Base-by-base conservation (phyloP, 2,329 filamentous ascomycete genomes). In the Allantophomopsis cytisporea region DNA sequence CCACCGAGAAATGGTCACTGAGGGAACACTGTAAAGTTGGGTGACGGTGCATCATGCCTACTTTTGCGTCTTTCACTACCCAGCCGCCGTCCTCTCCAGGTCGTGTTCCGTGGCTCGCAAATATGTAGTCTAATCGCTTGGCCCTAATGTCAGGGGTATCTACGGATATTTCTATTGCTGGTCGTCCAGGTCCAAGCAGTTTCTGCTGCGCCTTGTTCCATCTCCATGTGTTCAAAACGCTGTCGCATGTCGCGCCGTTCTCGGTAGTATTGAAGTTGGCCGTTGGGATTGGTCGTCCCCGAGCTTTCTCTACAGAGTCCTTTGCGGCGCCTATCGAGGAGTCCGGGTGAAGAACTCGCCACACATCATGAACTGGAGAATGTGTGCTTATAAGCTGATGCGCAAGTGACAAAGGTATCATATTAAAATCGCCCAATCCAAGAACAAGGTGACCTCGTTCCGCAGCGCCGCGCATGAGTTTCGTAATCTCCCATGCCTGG, bases 71-170 rank as follows among this genome's bases (percentile, higher is more conserved):
- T 43, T 76, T 69, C 42, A 95, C 76, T 11, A 73, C 64, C 87
- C 88, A 95, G 45, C 57, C 61, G 11, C 41, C 16, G 6, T 45
- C 44, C 7, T 48, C 48, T 21, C 46, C 39, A 4, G 44, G 35
- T 12, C 61, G 56, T 28, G 54, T 55, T 11, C 68, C 71, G 11
- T 72, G 71, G 2, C 73, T 75, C 49, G 85, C 80, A 60, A 98
- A 96, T 53, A 98, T 82, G 60, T 98, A 98, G 61, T 98, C 91
- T 36, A 96, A 71, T 16, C 91, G 70, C 58, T 94, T 89, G n/a
- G 83, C 89, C 17, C 66, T 68, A 0, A 75, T 76, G 54, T 95
- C 88, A 3, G 68, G 60, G 0, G 74, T 73, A 36, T 80, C 69
- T 0, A 72, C 69, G n/a, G 80, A 66, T 6, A 94, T 67, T 5